phyloP scores from a whole-genome alignment of 495 filamentous ascomycete genomes.

The Neurospora terricola region DNA sequence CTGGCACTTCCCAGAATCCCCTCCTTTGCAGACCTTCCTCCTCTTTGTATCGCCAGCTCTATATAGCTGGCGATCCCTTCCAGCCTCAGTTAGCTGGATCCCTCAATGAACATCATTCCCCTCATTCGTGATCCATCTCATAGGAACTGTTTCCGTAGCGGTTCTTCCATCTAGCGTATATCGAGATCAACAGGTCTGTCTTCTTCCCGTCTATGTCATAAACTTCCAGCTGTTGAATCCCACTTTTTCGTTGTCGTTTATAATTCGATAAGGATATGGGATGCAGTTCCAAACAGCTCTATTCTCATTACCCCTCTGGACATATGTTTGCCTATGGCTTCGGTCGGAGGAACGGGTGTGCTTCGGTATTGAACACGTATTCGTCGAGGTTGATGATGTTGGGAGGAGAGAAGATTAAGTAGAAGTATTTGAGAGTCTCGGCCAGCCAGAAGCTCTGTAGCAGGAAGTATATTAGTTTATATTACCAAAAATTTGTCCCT shows the following conservation, averaged over 20 bases:
- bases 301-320: neutral
- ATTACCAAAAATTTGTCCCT: neutral
- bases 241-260: neutral
- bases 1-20: no score
- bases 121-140: no score
- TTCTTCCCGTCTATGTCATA: neutral
- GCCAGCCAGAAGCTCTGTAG: slow-evolving; percentile 37
- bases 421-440: slow-evolving; percentile 49
- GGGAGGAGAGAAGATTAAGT: slow-evolving; percentile 69
- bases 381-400: slow-evolving; percentile 58
- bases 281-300: neutral
- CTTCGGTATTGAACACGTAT: slow-evolving; percentile 78
- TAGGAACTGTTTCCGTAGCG: no score
- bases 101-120: no score
- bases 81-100: no score
- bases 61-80: no score
- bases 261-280: no score
- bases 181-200: neutral
- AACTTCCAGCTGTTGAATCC: neutral
- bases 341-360: slow-evolving; percentile 52
- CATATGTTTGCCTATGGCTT: neutral
- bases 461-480: neutral
- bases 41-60: no score
- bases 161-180: neutral
- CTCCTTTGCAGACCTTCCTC: no score